Evolutionary conservation across 768 basidiomycete genomes (phyloP).

Genomic region (Phaeolepiota aurea): DNA sequence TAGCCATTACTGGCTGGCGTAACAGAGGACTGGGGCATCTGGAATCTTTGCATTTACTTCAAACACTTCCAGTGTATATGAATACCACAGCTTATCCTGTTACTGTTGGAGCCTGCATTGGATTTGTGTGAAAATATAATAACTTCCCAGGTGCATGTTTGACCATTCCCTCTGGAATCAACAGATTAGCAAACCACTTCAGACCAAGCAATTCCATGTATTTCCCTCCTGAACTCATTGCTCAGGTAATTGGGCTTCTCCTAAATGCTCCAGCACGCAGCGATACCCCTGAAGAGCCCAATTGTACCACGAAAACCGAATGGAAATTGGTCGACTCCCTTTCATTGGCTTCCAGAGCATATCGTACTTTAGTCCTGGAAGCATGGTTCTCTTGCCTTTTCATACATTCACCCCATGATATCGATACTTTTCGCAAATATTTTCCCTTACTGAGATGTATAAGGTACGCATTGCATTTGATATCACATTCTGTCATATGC

Average conservation of each 20-base stretch:
- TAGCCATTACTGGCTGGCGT: no score
- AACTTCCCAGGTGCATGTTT: no score
- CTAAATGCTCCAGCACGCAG: constrained; percentile 8
- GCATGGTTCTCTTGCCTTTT: constrained; percentile 25
- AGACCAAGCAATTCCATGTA: not conserved
- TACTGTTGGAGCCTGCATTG: no score
- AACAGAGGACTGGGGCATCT: no score
- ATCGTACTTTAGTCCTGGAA: constrained; percentile 17
- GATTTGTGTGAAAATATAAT: no score
- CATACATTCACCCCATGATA: constrained; percentile 14
- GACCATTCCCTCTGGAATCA: no score
- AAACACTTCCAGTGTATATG: no score
- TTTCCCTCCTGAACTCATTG: constrained; percentile 24
- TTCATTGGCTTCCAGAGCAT: constrained; percentile 19
- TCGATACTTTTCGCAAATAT: constrained; percentile 10
- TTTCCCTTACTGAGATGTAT: constrained; percentile 20
- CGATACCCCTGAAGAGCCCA: constrained; percentile 7
- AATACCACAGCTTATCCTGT: no score
- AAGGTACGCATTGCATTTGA: constrained; percentile 9
- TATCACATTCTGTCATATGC: not conserved
- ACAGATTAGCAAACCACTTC: no score
- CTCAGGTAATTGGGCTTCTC: constrained; percentile 19
- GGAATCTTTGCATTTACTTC: no score
- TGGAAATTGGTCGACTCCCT: constrained; percentile 19
- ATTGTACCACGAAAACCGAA: constrained; percentile 13